Base-by-base conservation (phyloP, 2,329 filamentous ascomycete species). In the Colletotrichum sp. region DNA sequence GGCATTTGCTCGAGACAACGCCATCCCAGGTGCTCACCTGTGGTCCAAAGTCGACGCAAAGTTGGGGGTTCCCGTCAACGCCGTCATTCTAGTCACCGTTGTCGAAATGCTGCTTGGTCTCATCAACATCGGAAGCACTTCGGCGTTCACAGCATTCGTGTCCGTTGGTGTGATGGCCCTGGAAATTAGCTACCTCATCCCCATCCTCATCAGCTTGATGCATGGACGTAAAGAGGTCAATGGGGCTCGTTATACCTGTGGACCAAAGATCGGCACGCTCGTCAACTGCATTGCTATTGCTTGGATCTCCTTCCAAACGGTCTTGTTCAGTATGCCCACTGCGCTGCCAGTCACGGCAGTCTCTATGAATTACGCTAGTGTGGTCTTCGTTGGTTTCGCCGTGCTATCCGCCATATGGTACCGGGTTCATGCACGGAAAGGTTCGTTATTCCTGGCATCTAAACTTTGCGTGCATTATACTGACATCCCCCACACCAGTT, bases 281-380 rank as follows among this genome's bases (percentile, higher is more conserved):
- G 90, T 88, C 85, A 95, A 95, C 81, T 79, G 91, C 30, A 81
- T 95, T 76, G 87, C 93, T 16, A 82, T 94, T 55, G 87, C 85
- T 66, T 95, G 93, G 93, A 93, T 91, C 69, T 79, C 89, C 14
- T 88, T 95, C 70, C 93, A 92, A 43, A 90, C 95, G 65, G 93
- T 93, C 2, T 89, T 95, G 18, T 95, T 95, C 87, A 95, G 92
- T 83, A 94, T 94, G 92, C 93, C 93, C 1, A 89, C 91, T 0
- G 84, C 84, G 55, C 85, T 94, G 21, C 92, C 92, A 6, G 92
- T 94, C 48, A 89, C 88, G 0, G 84, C 89, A 8, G 81, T 84
- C 24, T 88, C 86, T 48, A 93, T 95, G 87, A 95, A 95, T 87
- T 95, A 95, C 83, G 93, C 93, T 2, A 92, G 92, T 13, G 93